Conservation (phyloP, 2,329 filamentous ascomycete species). For the Ilyonectria sp. region DNA sequence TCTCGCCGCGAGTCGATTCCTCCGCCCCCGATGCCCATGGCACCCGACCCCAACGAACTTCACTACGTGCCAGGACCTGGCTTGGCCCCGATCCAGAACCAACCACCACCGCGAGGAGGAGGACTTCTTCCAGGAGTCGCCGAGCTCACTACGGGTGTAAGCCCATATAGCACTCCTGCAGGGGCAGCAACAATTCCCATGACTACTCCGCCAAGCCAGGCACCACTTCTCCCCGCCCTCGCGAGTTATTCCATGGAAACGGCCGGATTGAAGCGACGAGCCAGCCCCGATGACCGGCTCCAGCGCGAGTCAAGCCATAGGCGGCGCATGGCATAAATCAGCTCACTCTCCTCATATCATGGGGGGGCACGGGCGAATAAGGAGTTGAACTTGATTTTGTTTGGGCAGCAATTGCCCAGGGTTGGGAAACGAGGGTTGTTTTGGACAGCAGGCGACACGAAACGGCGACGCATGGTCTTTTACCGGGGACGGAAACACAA, state of each 20-base stretch:
- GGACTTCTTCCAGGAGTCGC: slow-evolving; percentile 72
- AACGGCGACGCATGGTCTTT: slow-evolving; percentile 26
- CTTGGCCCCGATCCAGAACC: slow-evolving; percentile 68
- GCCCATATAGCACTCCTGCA: slow-evolving; percentile 70
- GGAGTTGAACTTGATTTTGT: slow-evolving; percentile 36
- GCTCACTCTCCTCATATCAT: slow-evolving; percentile 2
- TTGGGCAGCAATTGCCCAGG: slow-evolving; percentile 24
- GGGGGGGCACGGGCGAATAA: slow-evolving; percentile 29
- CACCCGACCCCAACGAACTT: slow-evolving; percentile 50
- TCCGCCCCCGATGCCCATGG: slow-evolving; percentile 49
- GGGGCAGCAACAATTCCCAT: slow-evolving; percentile 52
- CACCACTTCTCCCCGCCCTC: slow-evolving; percentile 53
- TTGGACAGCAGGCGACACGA: slow-evolving; percentile 30
- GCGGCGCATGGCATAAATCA: slow-evolving; percentile 51
- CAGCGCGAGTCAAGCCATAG: slow-evolving; percentile 63
- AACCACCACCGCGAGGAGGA: slow-evolving; percentile 55
- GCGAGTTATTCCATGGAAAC: slow-evolving; percentile 56
- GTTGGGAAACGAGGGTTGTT: slow-evolving; percentile 21
- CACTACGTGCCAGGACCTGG: slow-evolving; percentile 57
- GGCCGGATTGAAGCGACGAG: slow-evolving; percentile 66
- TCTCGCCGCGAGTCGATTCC: slow-evolving; percentile 60
- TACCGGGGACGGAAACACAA: slow-evolving; percentile 26
- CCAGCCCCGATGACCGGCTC: slow-evolving; percentile 62
- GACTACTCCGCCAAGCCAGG: slow-evolving; percentile 55
- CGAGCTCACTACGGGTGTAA: slow-evolving; percentile 75